Evolutionary conservation across 345 rosid genomes (phyloP), one percentile per base, ranked within the genome.

Genomic region (Excoecaria agallocha): DNA sequence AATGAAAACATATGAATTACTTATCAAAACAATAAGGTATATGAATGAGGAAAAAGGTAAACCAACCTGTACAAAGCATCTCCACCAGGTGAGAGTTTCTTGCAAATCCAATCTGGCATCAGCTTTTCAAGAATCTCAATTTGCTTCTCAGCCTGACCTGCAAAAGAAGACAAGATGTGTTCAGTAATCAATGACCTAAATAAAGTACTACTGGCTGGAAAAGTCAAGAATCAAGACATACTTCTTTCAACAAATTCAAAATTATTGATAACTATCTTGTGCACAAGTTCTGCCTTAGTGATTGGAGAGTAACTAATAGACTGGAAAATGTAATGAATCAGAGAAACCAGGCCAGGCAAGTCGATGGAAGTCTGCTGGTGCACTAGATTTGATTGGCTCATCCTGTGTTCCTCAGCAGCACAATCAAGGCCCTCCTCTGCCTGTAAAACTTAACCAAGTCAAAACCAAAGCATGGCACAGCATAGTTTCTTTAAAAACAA

Each of bases 251-350:
- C 75, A 69, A 80, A 62, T 35, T 85, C 86, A 30, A 73, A 55
- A 69, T 79, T 76, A 72, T 82, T 84, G 60, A 84, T 74, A 22
- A 84, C 79, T 70, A 87, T 79, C 82, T 84, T 85, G 74, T 84
- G 79, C 75, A 85, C 78, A 19, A 87, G 87, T 81, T 87, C 91
- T 74, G 84, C 87, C 77, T 76, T 82, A 71, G 91, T 85, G 73
- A 87, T 79, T 45, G 86, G 57, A 69, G 81, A 74, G 72, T 61
- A 70, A 76, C 78, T 80, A 57, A 56, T 66, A 8, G 84, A 70
- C 74, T 56, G 75, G 68, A 84, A 87, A 48, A 85, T 77, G 68
- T 43, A 58, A 73, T 78, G 69, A 77, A 87, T 80, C 41, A 74
- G 22, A 66, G 85, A 75, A 80, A 84, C 85, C 24, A 86, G 78